phyloP scores from a whole-genome alignment of 2,329 filamentous ascomycete genomes.

The Nothomitra cinnamomea region DNA sequence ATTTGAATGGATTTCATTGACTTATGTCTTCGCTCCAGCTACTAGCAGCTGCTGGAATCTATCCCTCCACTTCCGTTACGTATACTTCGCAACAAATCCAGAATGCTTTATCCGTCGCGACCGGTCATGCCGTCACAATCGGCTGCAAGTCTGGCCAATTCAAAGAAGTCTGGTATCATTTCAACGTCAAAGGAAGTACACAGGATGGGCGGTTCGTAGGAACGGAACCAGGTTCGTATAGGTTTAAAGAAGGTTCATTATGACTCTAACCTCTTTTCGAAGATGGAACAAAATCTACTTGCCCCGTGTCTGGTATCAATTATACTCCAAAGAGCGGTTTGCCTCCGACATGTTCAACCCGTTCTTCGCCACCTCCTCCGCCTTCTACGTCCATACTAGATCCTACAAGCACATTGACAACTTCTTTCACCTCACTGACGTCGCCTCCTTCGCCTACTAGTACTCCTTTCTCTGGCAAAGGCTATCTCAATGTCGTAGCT shows the following conservation, averaged over 20 bases:
- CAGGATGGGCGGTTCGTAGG: constrained; percentile 44
- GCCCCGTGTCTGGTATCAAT: constrained; percentile 43
- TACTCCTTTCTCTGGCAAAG: constrained; percentile 37
- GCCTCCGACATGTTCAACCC: neutral
- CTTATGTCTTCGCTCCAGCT: constrained; percentile 20
- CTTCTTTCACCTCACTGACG: too few relatives aligned
- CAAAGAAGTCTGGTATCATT: constrained; percentile 45
- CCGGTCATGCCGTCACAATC: constrained; percentile 39
- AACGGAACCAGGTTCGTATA: constrained; percentile 26
- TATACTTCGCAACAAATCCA: constrained; percentile 44
- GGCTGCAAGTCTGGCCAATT: constrained; percentile 34
- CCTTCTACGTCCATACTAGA: neutral
- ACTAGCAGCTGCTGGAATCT: constrained; percentile 43
- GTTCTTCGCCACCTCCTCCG: too few relatives aligned
- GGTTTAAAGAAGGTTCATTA: neutral
- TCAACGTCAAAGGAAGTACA: constrained; percentile 40
- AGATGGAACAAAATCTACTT: constrained; percentile 42
- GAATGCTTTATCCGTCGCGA: constrained; percentile 33
- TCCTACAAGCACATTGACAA: constrained; percentile 9
- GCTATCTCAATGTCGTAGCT: constrained; percentile 39
- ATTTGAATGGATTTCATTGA: neutral
- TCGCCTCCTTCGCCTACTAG: constrained; percentile 17
- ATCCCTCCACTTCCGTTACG: constrained; percentile 34
- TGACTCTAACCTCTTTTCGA: constrained; percentile 6
- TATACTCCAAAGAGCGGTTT: constrained; percentile 39